These are phyloP conservation scores for Lentinus polychrous DNA, from an alignment of 1,284 basidiomycete species.

Conservation along the genomic window DNA sequence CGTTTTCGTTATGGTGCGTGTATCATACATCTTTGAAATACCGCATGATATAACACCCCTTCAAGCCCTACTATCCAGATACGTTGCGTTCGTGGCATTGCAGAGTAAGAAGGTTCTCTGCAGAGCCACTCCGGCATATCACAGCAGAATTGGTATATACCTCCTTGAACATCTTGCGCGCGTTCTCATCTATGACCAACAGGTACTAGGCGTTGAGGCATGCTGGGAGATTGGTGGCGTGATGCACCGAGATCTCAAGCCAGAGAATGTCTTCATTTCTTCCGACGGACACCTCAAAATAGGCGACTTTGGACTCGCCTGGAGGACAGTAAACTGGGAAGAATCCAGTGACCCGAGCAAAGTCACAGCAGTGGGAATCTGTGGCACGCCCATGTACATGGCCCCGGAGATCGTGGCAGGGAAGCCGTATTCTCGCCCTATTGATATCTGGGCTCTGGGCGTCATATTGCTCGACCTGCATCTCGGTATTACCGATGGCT, in stretches of 20 bases:
- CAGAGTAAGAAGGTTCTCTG: not conserved
- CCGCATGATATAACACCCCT: too few relatives aligned
- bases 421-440: too few relatives aligned
- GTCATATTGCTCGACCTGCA: not conserved
- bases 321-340: not conserved
- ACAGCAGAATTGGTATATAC: not conserved
- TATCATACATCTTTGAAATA: too few relatives aligned
- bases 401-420: not conserved
- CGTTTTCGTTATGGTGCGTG: too few relatives aligned
- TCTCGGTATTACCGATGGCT: not conserved
- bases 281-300: conserved; percentile 44
- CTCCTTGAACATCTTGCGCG: not conserved
- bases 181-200: not conserved
- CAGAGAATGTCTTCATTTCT: conserved; percentile 54
- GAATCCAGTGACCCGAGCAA: not conserved
- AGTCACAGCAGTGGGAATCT: not conserved
- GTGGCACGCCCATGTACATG: not conserved
- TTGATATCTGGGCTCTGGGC: conserved; percentile 1
- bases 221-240: conserved; percentile 35
- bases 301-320: conserved; percentile 54
- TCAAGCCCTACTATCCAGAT: too few relatives aligned
- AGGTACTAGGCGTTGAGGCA: not conserved
- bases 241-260: conserved; percentile 64
- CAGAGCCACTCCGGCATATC: not conserved
- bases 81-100: not conserved